Conservation (phyloP, 2,329 filamentous ascomycete species). For the Elsinoe perseae region DNA sequence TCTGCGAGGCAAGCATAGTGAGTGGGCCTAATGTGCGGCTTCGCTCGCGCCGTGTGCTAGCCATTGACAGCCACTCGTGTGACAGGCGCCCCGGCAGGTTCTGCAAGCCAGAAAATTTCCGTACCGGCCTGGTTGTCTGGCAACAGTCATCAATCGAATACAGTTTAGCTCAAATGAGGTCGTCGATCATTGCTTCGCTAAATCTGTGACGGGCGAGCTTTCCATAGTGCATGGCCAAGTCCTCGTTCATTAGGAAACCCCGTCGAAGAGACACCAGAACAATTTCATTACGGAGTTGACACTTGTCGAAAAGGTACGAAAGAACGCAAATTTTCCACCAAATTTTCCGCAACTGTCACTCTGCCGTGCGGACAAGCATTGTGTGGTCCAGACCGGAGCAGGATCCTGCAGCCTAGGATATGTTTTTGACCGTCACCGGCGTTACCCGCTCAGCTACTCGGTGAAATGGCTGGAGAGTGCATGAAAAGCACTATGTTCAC, state of each 20-base stretch:
- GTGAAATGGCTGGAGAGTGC: slow-evolving; percentile 8
- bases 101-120: neutral
- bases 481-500: neutral
- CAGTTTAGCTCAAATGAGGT: slow-evolving; percentile 5
- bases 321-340: no score
- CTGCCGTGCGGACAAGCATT: neutral
- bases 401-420: slow-evolving; percentile 1
- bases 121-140: neutral
- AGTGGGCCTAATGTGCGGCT: neutral
- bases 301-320: slow-evolving; percentile 6
- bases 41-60: neutral
- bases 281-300: neutral
- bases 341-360: neutral
- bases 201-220: slow-evolving; percentile 10
- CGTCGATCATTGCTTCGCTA: slow-evolving; percentile 12
- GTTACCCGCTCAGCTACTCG: neutral
- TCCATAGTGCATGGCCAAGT: slow-evolving; percentile 10
- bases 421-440: neutral
- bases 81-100: neutral
- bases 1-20: neutral
- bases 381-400: neutral
- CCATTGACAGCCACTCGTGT: slow-evolving; percentile 1
- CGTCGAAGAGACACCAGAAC: neutral
- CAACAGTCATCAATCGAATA: slow-evolving; percentile 2
- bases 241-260: slow-evolving; percentile 6